These are phyloP conservation scores for Carex littledalei DNA, from an alignment of 176 grass and related monocot species.

Conservation along the genomic window DNA sequence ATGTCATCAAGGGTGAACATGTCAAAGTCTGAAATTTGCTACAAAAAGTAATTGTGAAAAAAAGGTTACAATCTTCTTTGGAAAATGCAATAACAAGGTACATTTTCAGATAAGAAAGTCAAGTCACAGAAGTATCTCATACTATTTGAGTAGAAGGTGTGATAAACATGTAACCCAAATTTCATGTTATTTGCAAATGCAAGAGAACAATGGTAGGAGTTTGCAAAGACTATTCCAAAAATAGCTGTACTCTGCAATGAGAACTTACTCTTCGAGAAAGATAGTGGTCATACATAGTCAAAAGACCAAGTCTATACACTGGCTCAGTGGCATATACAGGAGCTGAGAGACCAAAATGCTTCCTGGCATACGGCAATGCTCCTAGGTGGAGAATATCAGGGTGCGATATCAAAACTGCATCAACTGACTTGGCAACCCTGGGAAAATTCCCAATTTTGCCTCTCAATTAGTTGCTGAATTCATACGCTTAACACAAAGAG, in stretches of 20 bases:
- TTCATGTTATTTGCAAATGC: background rate
- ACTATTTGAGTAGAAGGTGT: background rate
- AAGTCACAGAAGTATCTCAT: background rate
- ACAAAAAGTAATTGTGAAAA: slow-evolving; percentile 27
- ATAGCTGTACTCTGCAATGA: background rate
- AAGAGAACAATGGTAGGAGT: background rate
- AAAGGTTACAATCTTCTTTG: slow-evolving; percentile 13
- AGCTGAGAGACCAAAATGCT: slow-evolving; percentile 77
- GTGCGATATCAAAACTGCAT: slow-evolving; percentile 87
- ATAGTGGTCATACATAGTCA: slow-evolving; percentile 92
- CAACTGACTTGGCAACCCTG: slow-evolving; percentile 72
- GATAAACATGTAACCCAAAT: slow-evolving; percentile 6
- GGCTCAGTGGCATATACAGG: slow-evolving; percentile 91
- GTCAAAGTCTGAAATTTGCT: slow-evolving; percentile 86
- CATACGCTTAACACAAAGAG: background rate
- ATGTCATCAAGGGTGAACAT: slow-evolving; percentile 91
- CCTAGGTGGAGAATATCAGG: slow-evolving; percentile 88
- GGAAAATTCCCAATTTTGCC: background rate
- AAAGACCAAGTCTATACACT: slow-evolving; percentile 91
- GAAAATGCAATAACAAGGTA: background rate
- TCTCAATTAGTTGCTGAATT: background rate
- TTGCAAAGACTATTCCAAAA: background rate
- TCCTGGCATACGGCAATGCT: slow-evolving; percentile 92
- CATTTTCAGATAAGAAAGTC: background rate
- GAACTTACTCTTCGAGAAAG: slow-evolving; percentile 83